Conservation (phyloP, 2,329 filamentous ascomycete genomes). For the Decorospora gaudefroyi region DNA sequence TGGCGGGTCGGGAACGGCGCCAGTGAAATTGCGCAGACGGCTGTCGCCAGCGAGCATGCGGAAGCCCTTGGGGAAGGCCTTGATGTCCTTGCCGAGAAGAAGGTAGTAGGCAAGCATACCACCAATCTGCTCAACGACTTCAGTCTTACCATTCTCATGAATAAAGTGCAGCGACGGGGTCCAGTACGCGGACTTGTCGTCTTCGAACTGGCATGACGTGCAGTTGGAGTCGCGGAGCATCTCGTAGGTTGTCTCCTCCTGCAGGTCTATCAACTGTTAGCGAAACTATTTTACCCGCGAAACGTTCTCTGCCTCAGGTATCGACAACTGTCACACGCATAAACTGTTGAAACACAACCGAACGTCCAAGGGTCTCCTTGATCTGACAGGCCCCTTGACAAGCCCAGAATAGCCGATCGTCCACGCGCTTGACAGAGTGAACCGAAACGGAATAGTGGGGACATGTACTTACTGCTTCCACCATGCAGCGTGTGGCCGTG, state of each 20-base stretch:
- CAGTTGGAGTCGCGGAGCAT: conserved; percentile 67
- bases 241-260: conserved; percentile 64
- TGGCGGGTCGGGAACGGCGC: conserved; percentile 65
- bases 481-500: conserved; percentile 45
- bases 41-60: conserved; percentile 72
- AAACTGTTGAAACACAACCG: conserved; percentile 1
- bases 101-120: conserved; percentile 72
- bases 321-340: neutral
- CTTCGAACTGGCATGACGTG: conserved; percentile 64
- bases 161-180: conserved; percentile 72
- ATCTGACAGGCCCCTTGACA: neutral
- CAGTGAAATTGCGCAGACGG: conserved; percentile 57
- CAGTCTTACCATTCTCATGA: conserved; percentile 64
- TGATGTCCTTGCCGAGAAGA: conserved; percentile 69
- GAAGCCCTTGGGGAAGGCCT: conserved; percentile 72
- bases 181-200: conserved; percentile 52
- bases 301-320: conserved; percentile 26
- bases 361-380: conserved; percentile 1
- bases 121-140: conserved; percentile 64
- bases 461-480: conserved; percentile 60
- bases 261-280: conserved; percentile 56
- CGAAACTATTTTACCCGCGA: conserved; percentile 15
- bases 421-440: conserved; percentile 16
- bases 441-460: conserved; percentile 42
- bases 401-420: conserved; percentile 6